A percentile compares a stretch with the other conserved stretches of the same genome.
These are phyloP conservation scores for Termitomyces bulborhizus DNA, from an alignment of 768 basidiomycete genomes.

Conservation along the genomic window DNA sequence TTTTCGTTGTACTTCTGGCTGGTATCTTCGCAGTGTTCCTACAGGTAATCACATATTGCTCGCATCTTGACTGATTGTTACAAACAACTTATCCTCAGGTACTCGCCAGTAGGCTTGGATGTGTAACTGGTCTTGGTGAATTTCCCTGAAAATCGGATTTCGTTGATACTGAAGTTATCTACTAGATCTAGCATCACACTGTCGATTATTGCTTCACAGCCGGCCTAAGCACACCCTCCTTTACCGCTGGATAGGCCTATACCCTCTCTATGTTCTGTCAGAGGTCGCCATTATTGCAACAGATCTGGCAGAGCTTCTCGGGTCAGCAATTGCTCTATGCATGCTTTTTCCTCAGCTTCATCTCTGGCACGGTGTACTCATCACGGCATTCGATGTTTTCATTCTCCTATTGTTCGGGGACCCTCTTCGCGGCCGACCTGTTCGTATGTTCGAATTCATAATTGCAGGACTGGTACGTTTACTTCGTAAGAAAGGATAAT, in stretches of 20 bases:
- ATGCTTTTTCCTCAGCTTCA: slow-evolving; percentile 66
- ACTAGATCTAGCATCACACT: slow-evolving; percentile 48
- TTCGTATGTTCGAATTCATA: slow-evolving; percentile 55
- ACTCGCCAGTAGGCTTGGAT: slow-evolving; percentile 74
- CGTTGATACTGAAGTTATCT: background rate
- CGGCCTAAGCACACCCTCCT: slow-evolving; percentile 51
- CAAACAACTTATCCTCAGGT: slow-evolving; percentile 34
- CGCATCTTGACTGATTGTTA: background rate
- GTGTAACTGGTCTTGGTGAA: slow-evolving; percentile 74
- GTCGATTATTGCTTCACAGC: slow-evolving; percentile 58
- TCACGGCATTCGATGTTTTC: slow-evolving; percentile 65
- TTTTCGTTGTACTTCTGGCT: slow-evolving; percentile 81
- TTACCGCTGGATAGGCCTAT: slow-evolving; percentile 54
- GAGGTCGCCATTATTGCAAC: slow-evolving; percentile 75
- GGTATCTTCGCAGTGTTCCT: slow-evolving; percentile 80
- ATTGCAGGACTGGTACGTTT: slow-evolving; percentile 38
- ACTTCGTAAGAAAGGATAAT: background rate
- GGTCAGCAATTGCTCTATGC: slow-evolving; percentile 76
- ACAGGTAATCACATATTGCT: slow-evolving; percentile 43
- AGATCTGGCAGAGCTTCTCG: slow-evolving; percentile 76
- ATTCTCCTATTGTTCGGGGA: slow-evolving; percentile 67
- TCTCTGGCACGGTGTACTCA: slow-evolving; percentile 63
- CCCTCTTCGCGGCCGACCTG: slow-evolving; percentile 60
- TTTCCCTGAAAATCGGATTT: slow-evolving; percentile 4
- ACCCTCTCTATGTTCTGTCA: slow-evolving; percentile 57